Evolutionary conservation across 1,284 basidiomycete species (phyloP).

Genomic region (Ceratobasidium sp.): DNA sequence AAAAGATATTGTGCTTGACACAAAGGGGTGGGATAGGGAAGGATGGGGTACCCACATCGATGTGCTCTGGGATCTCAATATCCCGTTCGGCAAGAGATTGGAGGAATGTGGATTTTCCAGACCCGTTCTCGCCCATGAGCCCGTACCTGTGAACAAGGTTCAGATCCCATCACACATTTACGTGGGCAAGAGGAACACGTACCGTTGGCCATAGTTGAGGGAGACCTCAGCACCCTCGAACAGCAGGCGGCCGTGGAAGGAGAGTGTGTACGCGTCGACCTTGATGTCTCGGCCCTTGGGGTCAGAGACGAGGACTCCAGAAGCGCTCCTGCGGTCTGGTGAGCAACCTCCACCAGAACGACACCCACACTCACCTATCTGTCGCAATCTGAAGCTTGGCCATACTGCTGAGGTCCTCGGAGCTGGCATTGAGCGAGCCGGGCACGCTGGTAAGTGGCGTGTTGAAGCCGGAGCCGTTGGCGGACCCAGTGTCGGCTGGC

Average conservation of each 20-base stretch:
- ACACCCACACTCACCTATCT: conserved; percentile 70
- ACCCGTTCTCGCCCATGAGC: conserved; percentile 96
- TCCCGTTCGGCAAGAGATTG: conserved; percentile 78
- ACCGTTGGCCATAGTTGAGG: conserved; percentile 97
- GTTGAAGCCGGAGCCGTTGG: conserved; percentile 63
- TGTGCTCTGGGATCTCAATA: conserved; percentile 93
- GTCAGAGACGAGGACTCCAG: conserved; percentile 94
- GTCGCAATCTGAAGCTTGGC: conserved; percentile 88
- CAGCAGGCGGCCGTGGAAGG: conserved; percentile 95
- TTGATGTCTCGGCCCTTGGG: conserved; percentile 94
- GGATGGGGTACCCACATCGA: conserved; percentile 66
- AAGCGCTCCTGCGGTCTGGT: conserved; percentile 70
- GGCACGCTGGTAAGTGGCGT: conserved; percentile 80
- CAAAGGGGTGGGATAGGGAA: background rate
- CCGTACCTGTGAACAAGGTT: conserved; percentile 67
- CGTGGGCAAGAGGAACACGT: conserved; percentile 46
- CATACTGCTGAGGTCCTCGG: conserved; percentile 81
- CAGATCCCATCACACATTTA: background rate
- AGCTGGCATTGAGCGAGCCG: conserved; percentile 74
- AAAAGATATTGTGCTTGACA: background rate
- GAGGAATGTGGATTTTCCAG: conserved; percentile 80
- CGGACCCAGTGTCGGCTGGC: conserved; percentile 71
- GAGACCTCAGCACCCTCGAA: conserved; percentile 90
- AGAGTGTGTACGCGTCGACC: conserved; percentile 95
- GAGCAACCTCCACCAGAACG: background rate